Base-by-base conservation (phyloP, 1,284 basidiomycete genomes). In the Sporisorium iseilematis-ciliati region DNA sequence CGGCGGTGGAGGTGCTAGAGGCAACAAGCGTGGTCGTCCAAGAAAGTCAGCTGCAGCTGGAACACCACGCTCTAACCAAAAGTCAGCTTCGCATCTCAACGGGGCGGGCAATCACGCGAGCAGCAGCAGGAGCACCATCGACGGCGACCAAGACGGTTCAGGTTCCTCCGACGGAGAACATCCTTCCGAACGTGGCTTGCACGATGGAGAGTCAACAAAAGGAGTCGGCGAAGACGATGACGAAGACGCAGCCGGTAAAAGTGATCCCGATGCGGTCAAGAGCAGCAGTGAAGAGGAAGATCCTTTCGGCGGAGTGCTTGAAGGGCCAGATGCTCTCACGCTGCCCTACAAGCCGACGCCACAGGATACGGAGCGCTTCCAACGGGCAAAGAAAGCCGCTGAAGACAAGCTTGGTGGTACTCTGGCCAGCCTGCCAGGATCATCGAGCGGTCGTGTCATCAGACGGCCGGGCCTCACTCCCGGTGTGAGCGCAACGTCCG, bases 251-350 rank as follows among this genome's bases (percentile, higher is more conserved):
- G 58, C 55, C 16, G 43, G 48, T 6, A 38, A 38, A 38, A 38
- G 35, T 10, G 58, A 71, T 5, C 65, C 60, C 20, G 77, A 74
- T 21, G 67, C 46, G 2, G 66, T 63, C 12, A 64, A 45, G 60
- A 54, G 52, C 49, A 57, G 52, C 49, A 57, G 61, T 18, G 75
- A 66, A 23, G 78, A 75, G 77, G 86, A 78, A 65, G 87, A 57
- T 88, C 94, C 63, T 93, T 96, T 86, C 92, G 95, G 62, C 92
- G 95, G 42, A 87, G 95, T 59, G 10, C 87, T 98, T 56, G 86
- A 85, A 18, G 87, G 88, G 0, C 87, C 88, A 16, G 92, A 97
- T 57, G 90, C 94, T 29, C 92, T 94, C 83, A 92, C 89, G 29
- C 87, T 88, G 20, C 91, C 90, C 74, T 95, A 94, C 41, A 65